Evolutionary conservation across 2,329 filamentous ascomycete genomes (phyloP).

Genomic region (Fusarium papillatum): DNA sequence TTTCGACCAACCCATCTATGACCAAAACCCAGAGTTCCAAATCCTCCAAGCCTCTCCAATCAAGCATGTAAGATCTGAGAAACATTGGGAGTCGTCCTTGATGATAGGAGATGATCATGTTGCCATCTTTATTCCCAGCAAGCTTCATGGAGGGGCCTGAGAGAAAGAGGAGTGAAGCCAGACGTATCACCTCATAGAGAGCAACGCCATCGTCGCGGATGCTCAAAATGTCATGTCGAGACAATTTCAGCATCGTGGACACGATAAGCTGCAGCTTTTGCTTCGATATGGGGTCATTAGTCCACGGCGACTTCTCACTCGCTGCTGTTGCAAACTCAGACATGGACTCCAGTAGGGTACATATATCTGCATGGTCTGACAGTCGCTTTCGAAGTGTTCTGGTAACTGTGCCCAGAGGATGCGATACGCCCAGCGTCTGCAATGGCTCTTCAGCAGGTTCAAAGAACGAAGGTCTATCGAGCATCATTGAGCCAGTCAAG

Average conservation of each 20-base stretch:
- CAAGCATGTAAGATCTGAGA: background rate
- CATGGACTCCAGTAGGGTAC: background rate
- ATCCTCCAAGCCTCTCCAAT: background rate
- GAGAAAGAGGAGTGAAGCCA: background rate
- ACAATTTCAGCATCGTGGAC: background rate
- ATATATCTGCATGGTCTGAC: background rate
- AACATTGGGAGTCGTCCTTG: background rate
- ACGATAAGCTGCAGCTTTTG: background rate
- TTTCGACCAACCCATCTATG: background rate
- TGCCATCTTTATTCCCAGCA: background rate
- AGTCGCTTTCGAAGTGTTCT: background rate
- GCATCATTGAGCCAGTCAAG: background rate
- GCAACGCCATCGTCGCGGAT: background rate
- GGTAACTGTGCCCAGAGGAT: background rate
- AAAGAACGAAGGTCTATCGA: background rate
- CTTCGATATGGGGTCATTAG: background rate
- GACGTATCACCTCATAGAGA: background rate
- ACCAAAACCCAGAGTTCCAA: background rate
- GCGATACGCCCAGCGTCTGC: background rate
- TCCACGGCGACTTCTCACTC: background rate
- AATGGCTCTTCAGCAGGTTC: background rate
- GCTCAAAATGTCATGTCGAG: background rate
- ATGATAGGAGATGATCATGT: background rate
- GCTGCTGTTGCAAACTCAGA: background rate
- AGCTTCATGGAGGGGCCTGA: background rate